A percentile compares a stretch with the other conserved stretches of the same genome.
Conservation (phyloP, 2,329 filamentous ascomycete species). For the Beauveria scarabaeidicola region DNA sequence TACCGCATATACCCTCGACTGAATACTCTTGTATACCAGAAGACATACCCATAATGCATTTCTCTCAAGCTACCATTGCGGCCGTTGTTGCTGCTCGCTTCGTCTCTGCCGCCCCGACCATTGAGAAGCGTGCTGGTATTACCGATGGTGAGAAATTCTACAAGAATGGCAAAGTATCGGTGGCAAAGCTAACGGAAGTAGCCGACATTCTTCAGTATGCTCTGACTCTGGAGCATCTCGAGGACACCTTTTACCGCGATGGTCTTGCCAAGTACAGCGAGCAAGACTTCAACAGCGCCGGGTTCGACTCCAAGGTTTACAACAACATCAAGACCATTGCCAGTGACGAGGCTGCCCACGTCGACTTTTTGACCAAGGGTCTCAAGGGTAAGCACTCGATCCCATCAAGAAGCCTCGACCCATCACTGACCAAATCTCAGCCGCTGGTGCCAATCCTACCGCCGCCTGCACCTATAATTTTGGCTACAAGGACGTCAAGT, state of each 20-base stretch:
- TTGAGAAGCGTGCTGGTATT: constrained; percentile 13
- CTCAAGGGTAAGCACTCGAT: constrained; percentile 25
- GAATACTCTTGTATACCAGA: not conserved
- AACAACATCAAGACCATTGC: constrained; percentile 54
- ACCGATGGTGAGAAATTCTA: constrained; percentile 12
- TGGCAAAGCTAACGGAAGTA: constrained; percentile 11
- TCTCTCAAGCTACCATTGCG: constrained; percentile 13
- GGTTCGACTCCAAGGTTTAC: constrained; percentile 46
- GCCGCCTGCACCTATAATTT: constrained; percentile 67
- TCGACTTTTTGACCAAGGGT: constrained; percentile 22
- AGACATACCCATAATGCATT: constrained; percentile 11
- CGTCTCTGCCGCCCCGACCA: constrained; percentile 12
- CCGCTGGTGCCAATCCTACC: constrained; percentile 56
- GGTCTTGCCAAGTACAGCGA: constrained; percentile 60
- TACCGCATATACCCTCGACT: not conserved
- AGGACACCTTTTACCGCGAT: constrained; percentile 63
- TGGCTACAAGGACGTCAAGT: constrained; percentile 52
- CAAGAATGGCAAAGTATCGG: not conserved
- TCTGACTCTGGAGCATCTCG: constrained; percentile 66
- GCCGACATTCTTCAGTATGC: constrained; percentile 30
- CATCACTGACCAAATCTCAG: constrained; percentile 43
- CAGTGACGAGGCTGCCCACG: constrained; percentile 47
- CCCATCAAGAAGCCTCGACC: not conserved
- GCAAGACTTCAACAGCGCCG: constrained; percentile 55
- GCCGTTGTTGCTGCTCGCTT: constrained; percentile 12